phyloP scores from a whole-genome alignment of 108 stramenopile genomes.

The Pseudonitzschia delicatissima region DNA sequence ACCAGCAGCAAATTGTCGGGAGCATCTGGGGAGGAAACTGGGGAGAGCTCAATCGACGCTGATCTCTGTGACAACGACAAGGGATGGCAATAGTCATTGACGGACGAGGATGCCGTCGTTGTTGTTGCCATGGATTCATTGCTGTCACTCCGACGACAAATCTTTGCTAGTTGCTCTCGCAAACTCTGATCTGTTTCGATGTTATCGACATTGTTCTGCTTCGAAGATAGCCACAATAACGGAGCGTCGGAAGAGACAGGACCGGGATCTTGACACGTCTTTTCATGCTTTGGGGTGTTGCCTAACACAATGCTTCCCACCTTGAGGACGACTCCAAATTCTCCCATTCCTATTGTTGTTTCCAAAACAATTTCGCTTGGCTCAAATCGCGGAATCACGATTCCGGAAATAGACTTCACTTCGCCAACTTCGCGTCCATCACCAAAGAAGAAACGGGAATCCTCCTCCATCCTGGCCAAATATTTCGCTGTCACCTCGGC shows the following conservation, averaged over 20 bases:
- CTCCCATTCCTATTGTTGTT: conserved; percentile 33
- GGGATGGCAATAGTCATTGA: no score
- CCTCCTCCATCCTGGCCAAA: conserved; percentile 20
- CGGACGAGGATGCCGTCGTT: background rate
- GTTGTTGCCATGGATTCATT: background rate
- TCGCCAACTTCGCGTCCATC: background rate
- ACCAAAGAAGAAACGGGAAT: conserved; percentile 5
- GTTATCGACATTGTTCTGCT: background rate
- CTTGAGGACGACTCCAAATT: conserved; percentile 25
- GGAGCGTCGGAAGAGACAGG: background rate
- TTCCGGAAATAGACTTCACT: background rate
- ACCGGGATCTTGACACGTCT: no score
- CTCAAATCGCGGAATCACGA: conserved; percentile 9
- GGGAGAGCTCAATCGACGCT: no score
- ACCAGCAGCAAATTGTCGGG: background rate
- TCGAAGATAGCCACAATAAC: background rate
- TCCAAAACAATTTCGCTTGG: conserved; percentile 20
- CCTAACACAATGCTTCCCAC: conserved; percentile 13
- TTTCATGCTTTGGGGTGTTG: background rate
- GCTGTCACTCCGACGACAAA: background rate
- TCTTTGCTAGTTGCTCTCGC: background rate
- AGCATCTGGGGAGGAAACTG: no score
- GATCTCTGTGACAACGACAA: no score
- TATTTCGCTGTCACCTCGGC: conserved; percentile 13
- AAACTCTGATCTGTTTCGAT: background rate